Evolutionary conservation across 139 green algal species (phyloP), one percentile per base, ranked within the genome.

Genomic region (Eudorina sp.): DNA sequence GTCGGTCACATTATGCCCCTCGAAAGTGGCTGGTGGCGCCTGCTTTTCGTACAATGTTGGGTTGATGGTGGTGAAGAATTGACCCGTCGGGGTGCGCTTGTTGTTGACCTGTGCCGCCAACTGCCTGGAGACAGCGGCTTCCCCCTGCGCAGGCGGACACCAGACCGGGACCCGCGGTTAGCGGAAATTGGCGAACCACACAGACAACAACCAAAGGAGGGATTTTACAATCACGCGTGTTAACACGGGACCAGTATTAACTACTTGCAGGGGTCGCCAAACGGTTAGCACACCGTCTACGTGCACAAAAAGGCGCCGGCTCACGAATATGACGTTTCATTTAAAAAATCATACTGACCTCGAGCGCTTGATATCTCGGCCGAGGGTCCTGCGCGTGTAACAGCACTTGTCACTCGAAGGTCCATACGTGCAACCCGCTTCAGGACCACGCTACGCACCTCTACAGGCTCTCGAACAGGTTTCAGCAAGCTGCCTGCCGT

Each of bases 21-120:
- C 81, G 46, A 53, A 78, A 4, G 81, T 78, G 43, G 81, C 81
- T 19, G 62, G 64, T 11, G 64, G 83, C 3, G 40, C 1, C 36
- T 80, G 46, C 68, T 80, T 79, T 46, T 88, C 68, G 3, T 73
- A 68, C 0, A 88, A 48, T 27, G 83, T 58, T 11, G 83, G 83
- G 68, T 88, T 88, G 36, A 81, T 68, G 16, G 68, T 58, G 3
- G 36, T 60, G 83, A 60, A 88, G 51, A 88, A 88, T 16, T 88
- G 68, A 0, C 83, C 66, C 4, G 64, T 82, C 29, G 48, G 68
- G 2, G 83, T 88, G 83, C 83, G 83, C 38, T 58, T 81, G 68
- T 81, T 81, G 29, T 81, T 81, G 2, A 81, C 51, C 38, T 82
- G 68, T 0, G 83, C 36, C 8, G 83, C 83, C 18, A 88, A 38